Evolutionary conservation across 345 rosid genomes (phyloP).

Genomic region (Erodium maritimum): DNA sequence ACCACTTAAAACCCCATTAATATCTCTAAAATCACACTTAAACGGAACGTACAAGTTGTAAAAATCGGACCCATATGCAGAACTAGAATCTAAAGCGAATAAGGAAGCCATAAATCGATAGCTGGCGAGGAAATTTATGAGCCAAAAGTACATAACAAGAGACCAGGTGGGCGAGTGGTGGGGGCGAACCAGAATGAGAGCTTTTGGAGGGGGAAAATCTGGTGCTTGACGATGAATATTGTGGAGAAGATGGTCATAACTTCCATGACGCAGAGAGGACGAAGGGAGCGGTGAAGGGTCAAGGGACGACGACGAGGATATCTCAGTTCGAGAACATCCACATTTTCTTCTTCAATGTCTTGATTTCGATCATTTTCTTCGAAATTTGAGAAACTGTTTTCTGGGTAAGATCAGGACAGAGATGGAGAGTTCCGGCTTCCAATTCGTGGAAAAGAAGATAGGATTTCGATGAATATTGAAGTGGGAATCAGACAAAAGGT

Average conservation of each 20-base stretch:
- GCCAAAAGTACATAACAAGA: slow-evolving; percentile 14
- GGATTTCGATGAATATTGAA: no score
- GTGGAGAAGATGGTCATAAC: slow-evolving; percentile 18
- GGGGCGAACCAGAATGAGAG: slow-evolving; percentile 71
- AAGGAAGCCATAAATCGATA: slow-evolving; percentile 23
- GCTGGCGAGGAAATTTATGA: slow-evolving; percentile 6
- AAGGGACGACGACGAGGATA: background rate
- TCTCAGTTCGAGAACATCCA: slow-evolving; percentile 27
- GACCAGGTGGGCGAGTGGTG: slow-evolving; percentile 60
- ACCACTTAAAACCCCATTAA: slow-evolving; percentile 16
- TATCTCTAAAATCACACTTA: slow-evolving; percentile 14
- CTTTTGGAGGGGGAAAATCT: slow-evolving; percentile 41
- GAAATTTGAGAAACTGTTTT: no score
- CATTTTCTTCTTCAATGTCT: slow-evolving; percentile 31
- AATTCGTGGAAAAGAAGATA: no score
- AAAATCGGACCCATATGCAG: slow-evolving; percentile 21
- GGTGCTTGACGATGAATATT: slow-evolving; percentile 24
- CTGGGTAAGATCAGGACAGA: no score
- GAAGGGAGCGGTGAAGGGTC: background rate
- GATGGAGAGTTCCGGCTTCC: no score
- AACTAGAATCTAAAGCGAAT: slow-evolving; percentile 18
- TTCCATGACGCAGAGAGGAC: slow-evolving; percentile 28
- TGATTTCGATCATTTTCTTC: slow-evolving; percentile 20
- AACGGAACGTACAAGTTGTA: slow-evolving; percentile 17
- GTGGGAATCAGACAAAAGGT: background rate